Percentiles rank a stretch among this genome's conserved stretches.
Evolutionary conservation across 495 filamentous ascomycete genomes (phyloP).

Genomic region (Tricharina praecox): DNA sequence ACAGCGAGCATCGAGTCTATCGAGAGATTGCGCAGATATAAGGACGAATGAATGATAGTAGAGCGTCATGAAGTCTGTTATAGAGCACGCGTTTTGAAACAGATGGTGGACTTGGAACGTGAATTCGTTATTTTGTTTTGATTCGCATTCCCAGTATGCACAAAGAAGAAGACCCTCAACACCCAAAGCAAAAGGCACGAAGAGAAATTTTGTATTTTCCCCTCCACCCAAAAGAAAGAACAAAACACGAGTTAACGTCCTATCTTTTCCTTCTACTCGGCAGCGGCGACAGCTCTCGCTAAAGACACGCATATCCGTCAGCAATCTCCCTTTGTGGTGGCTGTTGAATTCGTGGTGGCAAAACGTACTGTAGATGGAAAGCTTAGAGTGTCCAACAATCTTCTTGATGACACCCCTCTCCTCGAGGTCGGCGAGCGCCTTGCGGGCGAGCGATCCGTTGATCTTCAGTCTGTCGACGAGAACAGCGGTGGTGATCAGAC

Average conservation of each 20-base stretch:
- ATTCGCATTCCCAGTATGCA: conserved; percentile 6
- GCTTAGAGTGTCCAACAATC: conserved; percentile 87
- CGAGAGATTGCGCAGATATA: no score
- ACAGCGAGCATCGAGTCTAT: no score
- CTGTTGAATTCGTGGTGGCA: not conserved
- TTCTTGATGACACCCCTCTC: conserved; percentile 97
- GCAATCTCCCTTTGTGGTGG: no score
- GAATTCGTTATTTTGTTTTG: conserved; percentile 5
- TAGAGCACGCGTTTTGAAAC: no score
- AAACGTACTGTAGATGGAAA: conserved; percentile 93
- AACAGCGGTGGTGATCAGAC: conserved; percentile 94
- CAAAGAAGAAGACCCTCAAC: no score
- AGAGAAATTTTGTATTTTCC: not conserved
- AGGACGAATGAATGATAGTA: no score
- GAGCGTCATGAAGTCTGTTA: no score
- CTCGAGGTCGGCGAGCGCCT: conserved; percentile 83
- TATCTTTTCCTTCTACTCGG: conserved; percentile 8
- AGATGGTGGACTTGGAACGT: no score
- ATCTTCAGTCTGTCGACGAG: conserved; percentile 99
- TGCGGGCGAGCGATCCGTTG: conserved; percentile 89
- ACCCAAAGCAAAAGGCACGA: no score
- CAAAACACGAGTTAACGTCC: no score
- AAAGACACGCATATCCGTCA: not conserved
- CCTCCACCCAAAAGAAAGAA: not conserved
- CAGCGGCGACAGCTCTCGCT: conserved; percentile 14